Evolutionary conservation across 345 rosid species (phyloP).

Genomic region (Pistacia vera): DNA sequence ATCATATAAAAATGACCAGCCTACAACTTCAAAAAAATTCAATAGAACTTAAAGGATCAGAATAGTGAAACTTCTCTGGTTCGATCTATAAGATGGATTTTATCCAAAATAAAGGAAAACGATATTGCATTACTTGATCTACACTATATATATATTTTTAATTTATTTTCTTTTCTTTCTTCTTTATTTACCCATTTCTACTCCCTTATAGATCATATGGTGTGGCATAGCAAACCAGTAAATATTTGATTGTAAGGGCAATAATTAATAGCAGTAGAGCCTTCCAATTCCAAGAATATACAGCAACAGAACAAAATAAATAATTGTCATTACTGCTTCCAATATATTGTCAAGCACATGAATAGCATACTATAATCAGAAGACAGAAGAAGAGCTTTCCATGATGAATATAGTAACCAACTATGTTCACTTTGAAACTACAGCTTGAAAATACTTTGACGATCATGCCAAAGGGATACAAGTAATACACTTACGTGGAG

Average conservation of each 20-base stretch:
- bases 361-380: neutral
- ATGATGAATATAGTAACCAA: neutral
- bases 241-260: neutral
- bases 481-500: conserved; percentile 68
- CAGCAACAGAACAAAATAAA: neutral
- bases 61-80: neutral
- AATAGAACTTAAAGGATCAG: neutral
- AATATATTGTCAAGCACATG: neutral
- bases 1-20: neutral
- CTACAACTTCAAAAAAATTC: neutral
- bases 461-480: conserved; percentile 8
- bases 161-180: neutral
- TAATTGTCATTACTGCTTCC: neutral
- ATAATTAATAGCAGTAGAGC: neutral
- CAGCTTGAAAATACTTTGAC: neutral
- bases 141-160: neutral
- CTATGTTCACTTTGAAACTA: neutral
- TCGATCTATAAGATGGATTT: neutral
- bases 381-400: conserved; percentile 4
- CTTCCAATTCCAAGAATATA: neutral
- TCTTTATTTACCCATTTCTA: neutral
- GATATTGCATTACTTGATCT: neutral
- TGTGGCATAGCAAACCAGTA: neutral
- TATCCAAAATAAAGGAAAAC: neutral
- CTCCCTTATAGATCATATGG: neutral